phyloP scores from a whole-genome alignment of 2,329 filamentous ascomycete genomes.

The Xylariaceae sp. region DNA sequence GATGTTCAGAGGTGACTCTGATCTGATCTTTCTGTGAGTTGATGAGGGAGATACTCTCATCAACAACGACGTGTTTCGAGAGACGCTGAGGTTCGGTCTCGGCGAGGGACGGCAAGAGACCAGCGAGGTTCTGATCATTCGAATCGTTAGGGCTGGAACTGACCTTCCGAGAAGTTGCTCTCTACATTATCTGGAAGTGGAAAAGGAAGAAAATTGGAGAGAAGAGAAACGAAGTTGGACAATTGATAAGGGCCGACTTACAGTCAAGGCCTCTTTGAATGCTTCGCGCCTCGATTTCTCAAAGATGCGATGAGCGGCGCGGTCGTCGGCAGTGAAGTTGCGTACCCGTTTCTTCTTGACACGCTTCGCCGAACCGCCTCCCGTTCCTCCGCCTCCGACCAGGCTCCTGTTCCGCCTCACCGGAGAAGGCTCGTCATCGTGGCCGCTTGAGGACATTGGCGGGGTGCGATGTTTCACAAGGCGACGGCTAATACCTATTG shows the following conservation, averaged over 20 bases:
- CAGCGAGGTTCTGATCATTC: slow-evolving; percentile 31
- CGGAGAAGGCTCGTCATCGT: slow-evolving; percentile 19
- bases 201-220: too few species aligned
- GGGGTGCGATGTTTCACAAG: too few species aligned
- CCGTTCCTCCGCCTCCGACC: slow-evolving; percentile 2
- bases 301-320: slow-evolving; percentile 38
- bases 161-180: too few species aligned
- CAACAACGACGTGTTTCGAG: slow-evolving; percentile 38
- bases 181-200: too few species aligned
- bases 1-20: slow-evolving; percentile 13
- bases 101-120: slow-evolving; percentile 32
- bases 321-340: slow-evolving; percentile 39
- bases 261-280: slow-evolving; percentile 37
- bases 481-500: too few species aligned
- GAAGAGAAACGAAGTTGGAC: too few species aligned
- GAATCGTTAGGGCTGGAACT: slow-evolving; percentile 8
- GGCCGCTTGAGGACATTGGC: slow-evolving; percentile 21
- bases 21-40: slow-evolving; percentile 23
- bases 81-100: slow-evolving; percentile 34
- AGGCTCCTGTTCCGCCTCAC: slow-evolving; percentile 10
- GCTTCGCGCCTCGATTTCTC: slow-evolving; percentile 39
- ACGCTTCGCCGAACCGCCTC: background rate
- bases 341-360: slow-evolving; percentile 34
- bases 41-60: slow-evolving; percentile 34
- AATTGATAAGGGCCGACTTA: slow-evolving; percentile 21